Evolutionary conservation across 192 early-diverging fungal genomes (phyloP).

Genomic region (Coemansia sp.): DNA sequence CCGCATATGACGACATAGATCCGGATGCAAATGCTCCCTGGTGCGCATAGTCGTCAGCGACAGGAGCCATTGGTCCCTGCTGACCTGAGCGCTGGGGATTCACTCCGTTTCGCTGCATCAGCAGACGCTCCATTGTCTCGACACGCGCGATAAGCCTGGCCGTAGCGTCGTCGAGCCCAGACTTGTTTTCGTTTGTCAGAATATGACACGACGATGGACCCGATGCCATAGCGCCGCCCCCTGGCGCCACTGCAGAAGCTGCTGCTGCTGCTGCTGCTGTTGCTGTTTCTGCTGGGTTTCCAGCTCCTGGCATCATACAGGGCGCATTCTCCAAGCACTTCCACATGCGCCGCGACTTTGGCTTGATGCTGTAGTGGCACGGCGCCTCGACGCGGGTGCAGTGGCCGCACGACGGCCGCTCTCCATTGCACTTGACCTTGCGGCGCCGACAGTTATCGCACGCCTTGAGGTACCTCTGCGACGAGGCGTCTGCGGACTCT

Average conservation of each 20-base stretch:
- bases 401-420: constrained; percentile 44
- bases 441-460: constrained; percentile 55
- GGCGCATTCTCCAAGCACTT: constrained; percentile 39
- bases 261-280: not conserved
- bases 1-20: not conserved
- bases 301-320: not conserved
- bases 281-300: no score
- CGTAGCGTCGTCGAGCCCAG: constrained; percentile 25
- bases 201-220: constrained; percentile 8
- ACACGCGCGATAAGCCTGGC: constrained; percentile 48
- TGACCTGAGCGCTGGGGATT: constrained; percentile 26
- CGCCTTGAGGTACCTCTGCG: constrained; percentile 38
- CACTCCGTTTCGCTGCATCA: constrained; percentile 46
- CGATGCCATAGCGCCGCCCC: not conserved
- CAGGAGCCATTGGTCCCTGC: not conserved
- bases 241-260: no score
- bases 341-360: constrained; percentile 53
- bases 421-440: constrained; percentile 55
- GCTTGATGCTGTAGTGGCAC: constrained; percentile 56
- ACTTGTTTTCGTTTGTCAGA: constrained; percentile 9
- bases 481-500: not conserved
- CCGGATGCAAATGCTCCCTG: not conserved
- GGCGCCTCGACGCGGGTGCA: constrained; percentile 42
- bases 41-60: not conserved
- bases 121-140: constrained; percentile 53